Percentiles rank a stretch among this genome's conserved stretches.
Conservation (phyloP, 176 grass and related monocot species). For the Chrysopogon serrulatus region DNA sequence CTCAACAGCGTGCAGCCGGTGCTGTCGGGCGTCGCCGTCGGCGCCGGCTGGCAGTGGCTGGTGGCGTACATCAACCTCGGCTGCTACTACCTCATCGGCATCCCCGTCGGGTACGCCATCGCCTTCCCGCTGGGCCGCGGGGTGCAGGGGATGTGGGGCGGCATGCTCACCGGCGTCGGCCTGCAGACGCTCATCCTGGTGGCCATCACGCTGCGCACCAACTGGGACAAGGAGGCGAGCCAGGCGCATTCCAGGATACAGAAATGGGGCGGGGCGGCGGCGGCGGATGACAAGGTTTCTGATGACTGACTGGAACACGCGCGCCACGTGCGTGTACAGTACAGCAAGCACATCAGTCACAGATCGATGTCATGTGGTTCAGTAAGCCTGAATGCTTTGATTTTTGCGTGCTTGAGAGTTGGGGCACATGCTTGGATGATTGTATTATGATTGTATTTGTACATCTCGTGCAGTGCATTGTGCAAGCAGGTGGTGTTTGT, state of each 20-base stretch:
- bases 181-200: slow-evolving; percentile 66
- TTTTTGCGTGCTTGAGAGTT: too few species aligned
- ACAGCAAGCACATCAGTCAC: too few species aligned
- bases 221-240: slow-evolving; percentile 66
- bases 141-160: slow-evolving; percentile 74
- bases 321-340: too few species aligned
- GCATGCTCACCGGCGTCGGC: slow-evolving; percentile 81
- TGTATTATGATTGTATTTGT: too few species aligned
- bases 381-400: too few species aligned
- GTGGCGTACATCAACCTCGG: slow-evolving; percentile 75
- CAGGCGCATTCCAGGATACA: slow-evolving; percentile 50
- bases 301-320: too few species aligned
- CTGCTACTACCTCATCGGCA: slow-evolving; percentile 76
- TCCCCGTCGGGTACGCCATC: slow-evolving; percentile 61
- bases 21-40: slow-evolving; percentile 82
- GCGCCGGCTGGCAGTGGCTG: slow-evolving; percentile 89
- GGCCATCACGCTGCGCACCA: slow-evolving; percentile 55
- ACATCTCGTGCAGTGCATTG: too few species aligned
- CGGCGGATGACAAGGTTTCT: not conserved
- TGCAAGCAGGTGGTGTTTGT: too few species aligned
- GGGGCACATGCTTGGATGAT: too few species aligned
- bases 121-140: slow-evolving; percentile 56
- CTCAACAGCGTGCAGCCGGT: slow-evolving; percentile 91
- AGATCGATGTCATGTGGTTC: too few species aligned
- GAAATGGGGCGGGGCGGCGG: slow-evolving; percentile 61